Evolutionary conservation across 2,329 filamentous ascomycete species (phyloP).

Genomic region (Purpureocillium takamizusanense): DNA sequence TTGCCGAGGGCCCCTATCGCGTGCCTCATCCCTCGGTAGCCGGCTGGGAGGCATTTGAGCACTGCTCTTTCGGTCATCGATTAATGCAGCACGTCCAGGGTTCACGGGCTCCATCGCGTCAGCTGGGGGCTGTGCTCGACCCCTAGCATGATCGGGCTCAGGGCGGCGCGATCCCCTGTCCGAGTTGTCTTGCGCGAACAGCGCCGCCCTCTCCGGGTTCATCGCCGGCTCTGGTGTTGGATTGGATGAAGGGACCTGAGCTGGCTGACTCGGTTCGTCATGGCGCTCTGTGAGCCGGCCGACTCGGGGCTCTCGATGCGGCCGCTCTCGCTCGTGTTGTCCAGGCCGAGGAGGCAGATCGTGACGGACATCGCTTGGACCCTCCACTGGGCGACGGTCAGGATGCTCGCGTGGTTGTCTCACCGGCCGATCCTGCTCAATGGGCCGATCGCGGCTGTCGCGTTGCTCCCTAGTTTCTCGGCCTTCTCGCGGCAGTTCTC

Average conservation of each 20-base stretch:
- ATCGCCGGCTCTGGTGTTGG: conserved; percentile 35
- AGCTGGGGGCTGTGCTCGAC: conserved; percentile 16
- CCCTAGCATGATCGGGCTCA: conserved; percentile 18
- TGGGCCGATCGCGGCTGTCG: conserved; percentile 26
- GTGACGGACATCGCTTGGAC: conserved; percentile 13
- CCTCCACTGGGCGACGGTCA: conserved; percentile 34
- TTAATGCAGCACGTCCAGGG: conserved; percentile 36
- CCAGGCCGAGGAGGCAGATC: conserved; percentile 27
- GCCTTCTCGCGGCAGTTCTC: conserved; percentile 19
- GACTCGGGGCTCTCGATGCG: conserved; percentile 18
- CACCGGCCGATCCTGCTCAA: conserved; percentile 28
- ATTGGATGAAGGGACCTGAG: conserved; percentile 12
- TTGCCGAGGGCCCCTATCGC: conserved; percentile 28
- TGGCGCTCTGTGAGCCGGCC: conserved; percentile 17
- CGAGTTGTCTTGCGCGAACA: conserved; percentile 29
- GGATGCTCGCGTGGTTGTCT: conserved; percentile 32
- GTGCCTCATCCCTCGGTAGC: conserved; percentile 32
- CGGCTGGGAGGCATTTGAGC: conserved; percentile 20
- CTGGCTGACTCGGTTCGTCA: conserved; percentile 17
- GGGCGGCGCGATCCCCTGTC: conserved; percentile 16
- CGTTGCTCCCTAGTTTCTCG: conserved; percentile 26
- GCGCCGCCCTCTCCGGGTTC: conserved; percentile 45
- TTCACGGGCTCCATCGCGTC: conserved; percentile 32
- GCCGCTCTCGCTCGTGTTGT: conserved; percentile 33
- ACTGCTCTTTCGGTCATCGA: conserved; percentile 27